Evolutionary conservation across 2,329 filamentous ascomycete species (phyloP), one percentile per base, ranked within the genome.

Genomic region (Zymoseptoria pseudotritici): DNA sequence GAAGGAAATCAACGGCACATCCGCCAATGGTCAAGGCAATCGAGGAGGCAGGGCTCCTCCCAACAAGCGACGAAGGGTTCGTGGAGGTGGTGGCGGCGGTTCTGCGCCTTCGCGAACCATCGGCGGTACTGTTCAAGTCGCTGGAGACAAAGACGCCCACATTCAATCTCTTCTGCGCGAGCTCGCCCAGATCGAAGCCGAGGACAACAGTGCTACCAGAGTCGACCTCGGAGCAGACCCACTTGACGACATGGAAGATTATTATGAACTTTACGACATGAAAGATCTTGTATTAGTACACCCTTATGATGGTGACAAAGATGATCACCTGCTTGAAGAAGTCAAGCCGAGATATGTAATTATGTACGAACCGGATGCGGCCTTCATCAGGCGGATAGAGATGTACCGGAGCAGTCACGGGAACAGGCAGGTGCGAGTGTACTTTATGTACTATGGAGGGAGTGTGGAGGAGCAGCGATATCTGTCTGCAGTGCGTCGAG

Each of bases 381-480:
- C 93, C 2, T 99, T 99, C 73, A 96, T 97, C 69, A 86, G 94
- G 13, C 83, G 93, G 46, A 88, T 99, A 20, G 94, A 99, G 73
- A 92, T 97, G 1, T 99, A 97, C 75, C 86, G 94, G 49, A 96
- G 91, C 56, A 97, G 92, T 9, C 94, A 99, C 75, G 89, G 87
- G 60, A 90, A 93, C 72, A 82, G 91, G 42, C 91, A 90, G 69
- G 90, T 97, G 50, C 85, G 91, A 51, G 92, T 96, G 0, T 99
- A 97, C 77, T 97, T 97, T 73, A 86, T 97, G 80, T 97, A 96
- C 77, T 99, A 99, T 65, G 88, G 90, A 36, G 89, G 89, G 2
- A 97, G 91, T 1, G 92, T 97, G 1, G 93, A 99, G 75, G 94
- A 99, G 74, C 93, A 97, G 73, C 86, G 90, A 22, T 97, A 97